Evolutionary conservation across 345 rosid genomes (phyloP).

Genomic region (Rhodamnia rubescens): DNA sequence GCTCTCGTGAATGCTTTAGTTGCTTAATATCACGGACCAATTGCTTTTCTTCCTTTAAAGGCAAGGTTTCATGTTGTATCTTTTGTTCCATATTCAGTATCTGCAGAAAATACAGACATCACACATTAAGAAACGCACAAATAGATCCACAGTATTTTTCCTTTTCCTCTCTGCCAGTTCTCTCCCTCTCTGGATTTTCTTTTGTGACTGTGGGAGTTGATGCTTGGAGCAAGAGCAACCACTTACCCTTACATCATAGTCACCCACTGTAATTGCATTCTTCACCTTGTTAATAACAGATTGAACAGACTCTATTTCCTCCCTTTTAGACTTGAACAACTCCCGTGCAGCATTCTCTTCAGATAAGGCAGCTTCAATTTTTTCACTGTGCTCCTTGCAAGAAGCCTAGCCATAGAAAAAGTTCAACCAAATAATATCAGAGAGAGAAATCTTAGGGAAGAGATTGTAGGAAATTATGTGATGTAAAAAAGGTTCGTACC

Average conservation of each 20-base stretch:
- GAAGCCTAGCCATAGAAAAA: constrained; percentile 25
- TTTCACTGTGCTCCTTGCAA: constrained; percentile 26
- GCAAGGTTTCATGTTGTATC: constrained; percentile 64
- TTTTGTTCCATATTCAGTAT: constrained; percentile 51
- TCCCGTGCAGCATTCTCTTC: constrained; percentile 58
- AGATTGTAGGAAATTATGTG: background rate
- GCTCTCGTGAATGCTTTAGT: constrained; percentile 49
- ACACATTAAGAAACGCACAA: background rate
- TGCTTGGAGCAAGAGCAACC: background rate
- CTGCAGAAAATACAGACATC: constrained; percentile 16
- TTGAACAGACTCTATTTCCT: constrained; percentile 59
- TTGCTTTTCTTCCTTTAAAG: constrained; percentile 69
- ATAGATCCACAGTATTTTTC: background rate
- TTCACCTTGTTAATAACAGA: constrained; percentile 35
- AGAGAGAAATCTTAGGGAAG: background rate
- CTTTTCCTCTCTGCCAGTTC: background rate
- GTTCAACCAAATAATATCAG: constrained; percentile 1
- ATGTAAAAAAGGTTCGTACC: constrained; percentile 21
- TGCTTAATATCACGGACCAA: constrained; percentile 59
- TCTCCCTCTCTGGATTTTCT: background rate
- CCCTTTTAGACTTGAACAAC: constrained; percentile 41
- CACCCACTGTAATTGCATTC: constrained; percentile 39
- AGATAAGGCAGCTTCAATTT: constrained; percentile 27
- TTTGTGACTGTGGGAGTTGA: background rate
- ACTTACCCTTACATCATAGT: constrained; percentile 53